phyloP scores from a whole-genome alignment of 2,329 filamentous ascomycete species.

The Alternaria sp. region DNA sequence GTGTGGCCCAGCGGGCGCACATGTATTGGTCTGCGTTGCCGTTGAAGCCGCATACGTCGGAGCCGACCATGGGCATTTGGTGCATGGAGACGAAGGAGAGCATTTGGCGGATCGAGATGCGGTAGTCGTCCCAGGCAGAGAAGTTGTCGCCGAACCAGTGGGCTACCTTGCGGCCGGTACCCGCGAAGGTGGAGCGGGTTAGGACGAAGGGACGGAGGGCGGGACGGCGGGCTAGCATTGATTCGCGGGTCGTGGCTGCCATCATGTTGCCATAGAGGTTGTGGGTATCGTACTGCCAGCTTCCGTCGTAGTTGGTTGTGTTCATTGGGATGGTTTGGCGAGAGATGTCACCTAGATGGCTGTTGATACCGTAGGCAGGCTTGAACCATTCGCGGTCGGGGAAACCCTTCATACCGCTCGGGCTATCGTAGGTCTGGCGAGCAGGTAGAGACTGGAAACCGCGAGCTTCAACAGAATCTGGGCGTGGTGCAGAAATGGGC shows the following conservation, averaged over 20 bases:
- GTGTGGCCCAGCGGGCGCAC: conserved; percentile 76
- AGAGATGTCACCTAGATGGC: conserved; percentile 58
- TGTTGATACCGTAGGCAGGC: conserved; percentile 70
- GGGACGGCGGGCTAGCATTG: conserved; percentile 72
- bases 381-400: conserved; percentile 68
- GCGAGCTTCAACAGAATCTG: background rate
- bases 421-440: conserved; percentile 29
- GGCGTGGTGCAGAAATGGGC: background rate
- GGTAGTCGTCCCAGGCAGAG: conserved; percentile 54
- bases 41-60: conserved; percentile 79
- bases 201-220: conserved; percentile 71
- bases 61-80: conserved; percentile 57
- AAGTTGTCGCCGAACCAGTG: conserved; percentile 68
- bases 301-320: conserved; percentile 70
- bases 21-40: conserved; percentile 70
- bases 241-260: conserved; percentile 67
- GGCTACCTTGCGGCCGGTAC: conserved; percentile 66
- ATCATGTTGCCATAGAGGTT: conserved; percentile 81
- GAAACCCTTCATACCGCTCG: conserved; percentile 60
- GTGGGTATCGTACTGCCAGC: conserved; percentile 75
- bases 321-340: conserved; percentile 67
- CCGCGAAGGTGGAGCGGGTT: conserved; percentile 77
- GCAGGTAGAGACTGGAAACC: conserved; percentile 1
- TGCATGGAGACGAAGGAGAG: conserved; percentile 56
- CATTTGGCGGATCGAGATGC: conserved; percentile 51